Conservation (phyloP, 2,329 filamentous ascomycete species). For the Trichoderma atroviride region DNA sequence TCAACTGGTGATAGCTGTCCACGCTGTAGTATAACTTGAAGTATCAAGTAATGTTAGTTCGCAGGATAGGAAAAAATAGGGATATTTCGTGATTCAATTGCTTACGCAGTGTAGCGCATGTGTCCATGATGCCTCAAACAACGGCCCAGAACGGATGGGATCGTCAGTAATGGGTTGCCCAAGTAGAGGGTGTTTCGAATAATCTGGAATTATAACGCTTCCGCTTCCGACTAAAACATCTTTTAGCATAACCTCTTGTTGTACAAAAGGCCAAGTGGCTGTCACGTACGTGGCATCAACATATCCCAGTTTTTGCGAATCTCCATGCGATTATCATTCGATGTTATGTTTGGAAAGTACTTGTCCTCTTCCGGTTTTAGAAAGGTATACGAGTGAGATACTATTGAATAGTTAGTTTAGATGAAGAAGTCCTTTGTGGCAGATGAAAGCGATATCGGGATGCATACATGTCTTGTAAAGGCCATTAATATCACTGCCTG, state of each 20-base stretch:
- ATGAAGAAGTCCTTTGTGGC: not conserved
- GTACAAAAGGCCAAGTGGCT: not conserved
- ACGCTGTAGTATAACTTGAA: slow-evolving; percentile 8
- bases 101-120: slow-evolving; percentile 8
- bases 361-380: slow-evolving; percentile 9
- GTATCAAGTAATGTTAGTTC: not conserved
- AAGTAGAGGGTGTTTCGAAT: not conserved
- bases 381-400: slow-evolving; percentile 3
- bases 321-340: slow-evolving; percentile 5
- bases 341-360: slow-evolving; percentile 3
- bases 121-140: slow-evolving; percentile 9
- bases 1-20: slow-evolving; percentile 9
- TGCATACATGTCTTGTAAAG: not conserved
- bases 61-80: no score
- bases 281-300: slow-evolving; percentile 2
- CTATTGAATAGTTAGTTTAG: not conserved
- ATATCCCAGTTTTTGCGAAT: slow-evolving; percentile 8
- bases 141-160: not conserved
- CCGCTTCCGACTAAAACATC: not conserved
- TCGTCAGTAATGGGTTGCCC: slow-evolving; percentile 4
- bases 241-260: not conserved
- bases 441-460: no score
- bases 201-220: slow-evolving; percentile 1
- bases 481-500: slow-evolving; percentile 1
- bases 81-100: not conserved